Evolutionary conservation across 2,329 filamentous ascomycete genomes (phyloP), one percentile per base, ranked within the genome.

Genomic region (Thielaviopsis cerberus): DNA sequence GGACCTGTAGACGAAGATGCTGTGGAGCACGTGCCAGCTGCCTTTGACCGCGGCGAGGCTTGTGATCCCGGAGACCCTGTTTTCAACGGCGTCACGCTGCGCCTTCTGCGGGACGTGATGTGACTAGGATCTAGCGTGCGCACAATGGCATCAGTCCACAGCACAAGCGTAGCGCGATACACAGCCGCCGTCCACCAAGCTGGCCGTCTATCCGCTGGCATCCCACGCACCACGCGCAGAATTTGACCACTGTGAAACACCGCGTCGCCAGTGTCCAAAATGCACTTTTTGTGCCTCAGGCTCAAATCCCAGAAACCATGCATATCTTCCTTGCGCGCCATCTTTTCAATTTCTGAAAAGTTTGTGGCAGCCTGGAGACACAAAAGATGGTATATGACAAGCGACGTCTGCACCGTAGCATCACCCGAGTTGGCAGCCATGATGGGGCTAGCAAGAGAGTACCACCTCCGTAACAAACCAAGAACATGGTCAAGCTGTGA

Each of bases 181-280:
- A 86, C 71, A 2, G 82, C 83, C 1, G 76, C 78, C n/a, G 80
- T 72, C 83, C 83, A 87, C 83, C 83, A 88, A 41, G 76, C 77
- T 5, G 83, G 83, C 23, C 81, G 76, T 2, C 77, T 73, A 54
- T 80, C 76, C 27, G 71, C 69, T 1, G 79, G 75, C 76, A 86
- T 85, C 15, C 72, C 70, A 6, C 77, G 73, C 45, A 86, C 68
- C 11, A 85, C 72, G 3, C 80, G 75, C 51, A 85, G 70, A 3
- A 86, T 76, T 67, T 87, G 83, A 0, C 82, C 82, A 61, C 79
- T 81, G 66, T 86, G 83, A 67, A 81, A 81, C 54, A 83, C 70
- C 22, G 81, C 77, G 64, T 85, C 80, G 63, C 81, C 77, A 20
- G 78, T 74, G 63, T 81, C 75, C 58, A 76, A 76, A 63, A 86